Evolutionary conservation across 129 eudicot species (phyloP), one percentile per base, ranked within the genome.

Genomic region (Flaveria brownii): DNA sequence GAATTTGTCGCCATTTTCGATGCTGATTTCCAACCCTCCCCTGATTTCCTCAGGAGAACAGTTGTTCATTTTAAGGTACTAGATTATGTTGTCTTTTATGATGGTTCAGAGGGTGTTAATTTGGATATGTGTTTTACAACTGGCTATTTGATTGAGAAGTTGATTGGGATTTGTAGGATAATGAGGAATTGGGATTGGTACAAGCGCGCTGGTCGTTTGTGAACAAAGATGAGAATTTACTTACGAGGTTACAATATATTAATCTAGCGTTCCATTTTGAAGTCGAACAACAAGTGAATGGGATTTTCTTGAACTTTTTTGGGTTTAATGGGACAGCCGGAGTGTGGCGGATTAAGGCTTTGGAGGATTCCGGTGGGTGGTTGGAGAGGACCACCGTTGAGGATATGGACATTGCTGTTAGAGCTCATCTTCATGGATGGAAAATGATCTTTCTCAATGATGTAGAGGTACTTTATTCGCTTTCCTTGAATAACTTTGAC

Each of bases 241-340:
- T 88, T 9, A 88, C 89, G 4, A 75, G 89, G 33, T 84, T 88
- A 56, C 92, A 88, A 50, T 70, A 85, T 47, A 82, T 88, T 14
- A 88, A 88, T 50, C 64, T 88, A 11, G 71, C 85, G 42, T 88
- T 85, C 67, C 92, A 85, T 80, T 88, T 88, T 72, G 89, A 88
- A 84, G 88, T 85, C 9, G 89, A 88, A 54, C 92, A 88, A 62
- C 92, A 88, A 80, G 92, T 85, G 62, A 87, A 87, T 47, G 92
- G 92, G 26, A 68, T 70, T 7, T 85, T 82, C 80, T 73, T 87
- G 45, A 87, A 80, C 55, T 87, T 87, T 82, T 87, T 87, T 45
- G 88, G 88, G 67, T 87, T 87, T 43, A 87, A 87, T 57, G 92
- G 92, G 68, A 87, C 92, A 14, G 89, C 92, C 0, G 92, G 92